Evolutionary conservation across 1,139 yeast species (phyloP).

Genomic region (Taiozyma sp.): DNA sequence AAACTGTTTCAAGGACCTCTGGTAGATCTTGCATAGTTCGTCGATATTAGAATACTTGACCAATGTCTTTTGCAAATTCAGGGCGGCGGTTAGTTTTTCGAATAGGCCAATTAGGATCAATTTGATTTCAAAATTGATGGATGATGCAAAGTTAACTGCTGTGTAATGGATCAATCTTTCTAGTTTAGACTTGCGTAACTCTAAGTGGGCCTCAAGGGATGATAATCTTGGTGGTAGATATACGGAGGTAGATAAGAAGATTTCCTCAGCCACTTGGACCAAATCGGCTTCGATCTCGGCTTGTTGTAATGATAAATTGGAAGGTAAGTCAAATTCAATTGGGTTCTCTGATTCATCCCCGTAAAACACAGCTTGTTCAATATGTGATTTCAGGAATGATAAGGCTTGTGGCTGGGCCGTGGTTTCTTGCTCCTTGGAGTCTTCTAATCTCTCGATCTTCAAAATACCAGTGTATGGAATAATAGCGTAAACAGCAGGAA

Average conservation of each 20-base stretch:
- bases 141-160: slow-evolving; percentile 13
- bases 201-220: slow-evolving; percentile 39
- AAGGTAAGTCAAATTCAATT: slow-evolving; percentile 52
- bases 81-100: slow-evolving; percentile 56
- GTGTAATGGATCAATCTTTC: slow-evolving; percentile 23
- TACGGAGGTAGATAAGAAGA: slow-evolving; percentile 43
- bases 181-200: slow-evolving; percentile 32
- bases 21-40: slow-evolving; percentile 19
- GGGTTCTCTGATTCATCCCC: slow-evolving; percentile 35
- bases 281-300: slow-evolving; percentile 47
- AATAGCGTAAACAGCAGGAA: slow-evolving; percentile 47
- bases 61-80: slow-evolving; percentile 42
- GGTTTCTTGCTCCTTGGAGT: slow-evolving; percentile 14
- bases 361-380: slow-evolving; percentile 76
- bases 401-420: slow-evolving; percentile 16
- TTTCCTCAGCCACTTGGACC: slow-evolving; percentile 44
- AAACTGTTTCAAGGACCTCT: slow-evolving; percentile 12
- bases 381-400: slow-evolving; percentile 56
- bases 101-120: slow-evolving; percentile 40
- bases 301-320: slow-evolving; percentile 29
- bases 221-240: slow-evolving; percentile 43
- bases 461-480: slow-evolving; percentile 63
- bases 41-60: slow-evolving; percentile 16
- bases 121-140: slow-evolving; percentile 21
- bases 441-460: slow-evolving; percentile 41